Base-by-base conservation (phyloP, 257 asterid species). In the Nicotiana benthamiana region DNA sequence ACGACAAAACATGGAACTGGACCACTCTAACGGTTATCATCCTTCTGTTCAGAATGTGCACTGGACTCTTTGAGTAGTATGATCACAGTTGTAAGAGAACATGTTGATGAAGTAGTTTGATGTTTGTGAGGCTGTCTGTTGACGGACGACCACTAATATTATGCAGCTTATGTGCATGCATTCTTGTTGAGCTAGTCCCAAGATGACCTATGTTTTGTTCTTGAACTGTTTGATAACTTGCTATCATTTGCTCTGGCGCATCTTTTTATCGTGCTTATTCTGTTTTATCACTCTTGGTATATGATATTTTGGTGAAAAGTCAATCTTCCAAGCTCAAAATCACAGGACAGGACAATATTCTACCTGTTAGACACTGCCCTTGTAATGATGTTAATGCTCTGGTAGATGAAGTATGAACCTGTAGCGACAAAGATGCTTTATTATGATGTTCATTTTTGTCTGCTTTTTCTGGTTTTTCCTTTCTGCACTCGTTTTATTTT, bases 11-110 rank as follows among this genome's bases (percentile, higher is more conserved):
- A 87, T 85, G 43, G 90, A 85, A 60, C 85, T 90, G 30, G 90
- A 88, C 81, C 89, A 86, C 32, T 82, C 94, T 0, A 86, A 91
- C 82, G 94, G 88, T 63, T 90, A 86, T 53, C 92, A 87, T 48
- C 83, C 98, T 63, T 86, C 96, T 8, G 83, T 86, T 87, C 93
- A 89, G 86, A 86, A 91, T 80, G 85, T 90, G 90, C 90, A 89
- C 77, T 91, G 93, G 94, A 85, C 92, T 0, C 93, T 87, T 81
- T 92, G 87, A 91, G n/a, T 46, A 22, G 24, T 72, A 24, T 24
- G 36, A 72, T 24, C 43, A 24, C 1, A 16, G 6, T 46, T 48
- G 61, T 22, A 7, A 72, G 78, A 72, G 78, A 24, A n/a, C 32
- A 46, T 72, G 77, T 46, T 48, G 24, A 4, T 46, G 26, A 46